A percentile compares a stretch with the other conserved stretches of the same genome.
These are phyloP conservation scores for Strombidium stylifer DNA, from an alignment of 73 alveolate species.

Conservation along the genomic window DNA sequence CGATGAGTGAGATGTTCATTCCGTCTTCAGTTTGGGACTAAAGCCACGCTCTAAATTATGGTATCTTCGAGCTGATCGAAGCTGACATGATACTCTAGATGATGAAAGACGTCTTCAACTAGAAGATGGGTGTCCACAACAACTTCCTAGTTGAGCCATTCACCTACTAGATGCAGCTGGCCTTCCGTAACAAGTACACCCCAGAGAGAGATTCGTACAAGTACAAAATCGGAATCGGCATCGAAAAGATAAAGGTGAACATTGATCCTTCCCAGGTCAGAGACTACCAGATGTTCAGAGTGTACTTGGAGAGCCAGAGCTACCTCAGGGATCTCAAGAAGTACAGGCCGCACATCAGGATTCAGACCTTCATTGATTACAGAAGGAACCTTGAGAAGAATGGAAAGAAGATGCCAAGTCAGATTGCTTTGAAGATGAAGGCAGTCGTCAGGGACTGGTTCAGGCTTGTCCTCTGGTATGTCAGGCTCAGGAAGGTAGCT, in stretches of 20 bases:
- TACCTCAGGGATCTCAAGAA: constrained; percentile 21
- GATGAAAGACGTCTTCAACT: constrained; percentile 17
- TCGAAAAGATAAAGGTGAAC: constrained; percentile 3
- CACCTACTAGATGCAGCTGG: constrained; percentile 7
- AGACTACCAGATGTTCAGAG: constrained; percentile 13
- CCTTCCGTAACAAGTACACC: not conserved
- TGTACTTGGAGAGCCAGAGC: constrained; percentile 20
- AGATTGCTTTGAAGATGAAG: not conserved
- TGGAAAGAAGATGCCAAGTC: not conserved
- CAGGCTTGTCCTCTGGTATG: constrained; percentile 36
- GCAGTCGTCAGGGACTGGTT: constrained; percentile 48
- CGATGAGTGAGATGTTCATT: constrained; percentile 52
- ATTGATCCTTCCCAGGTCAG: not conserved
- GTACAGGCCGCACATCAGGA: constrained; percentile 8
- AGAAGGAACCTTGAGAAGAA: constrained; percentile 5
- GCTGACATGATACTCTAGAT: constrained; percentile 23
- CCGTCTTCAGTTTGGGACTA: constrained; percentile 45
- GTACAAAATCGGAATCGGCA: constrained; percentile 10
- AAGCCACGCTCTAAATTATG: constrained; percentile 13
- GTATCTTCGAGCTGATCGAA: constrained; percentile 44
- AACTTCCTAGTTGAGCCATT: constrained; percentile 10
- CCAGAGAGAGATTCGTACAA: constrained; percentile 20
- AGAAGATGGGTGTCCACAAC: not conserved
- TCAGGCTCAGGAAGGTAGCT: constrained; percentile 27
- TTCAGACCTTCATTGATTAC: constrained; percentile 21